These are phyloP conservation scores for Heterococcus sp. DNA, from an alignment of 108 stramenopile genomes.

Conservation along the genomic window DNA sequence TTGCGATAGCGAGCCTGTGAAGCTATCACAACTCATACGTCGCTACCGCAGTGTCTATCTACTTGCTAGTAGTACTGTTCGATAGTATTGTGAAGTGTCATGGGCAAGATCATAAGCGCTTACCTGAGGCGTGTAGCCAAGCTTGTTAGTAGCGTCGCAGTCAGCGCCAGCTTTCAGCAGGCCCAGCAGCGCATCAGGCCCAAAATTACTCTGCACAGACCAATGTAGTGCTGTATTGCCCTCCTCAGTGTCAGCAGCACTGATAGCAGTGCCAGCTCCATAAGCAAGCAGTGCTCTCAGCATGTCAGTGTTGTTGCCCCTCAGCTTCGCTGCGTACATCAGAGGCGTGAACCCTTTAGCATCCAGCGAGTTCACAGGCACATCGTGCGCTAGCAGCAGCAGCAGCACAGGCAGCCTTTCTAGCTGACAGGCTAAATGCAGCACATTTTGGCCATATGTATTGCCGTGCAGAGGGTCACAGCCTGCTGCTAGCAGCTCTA, in stretches of 20 bases:
- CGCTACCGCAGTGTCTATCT: too few species aligned
- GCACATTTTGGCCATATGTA: slow-evolving; percentile 30
- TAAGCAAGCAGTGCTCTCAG: slow-evolving; percentile 7
- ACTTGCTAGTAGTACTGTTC: too few species aligned
- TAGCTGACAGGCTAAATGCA: slow-evolving; percentile 24
- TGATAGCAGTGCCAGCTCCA: slow-evolving; percentile 6
- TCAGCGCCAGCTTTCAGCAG: slow-evolving; percentile 19
- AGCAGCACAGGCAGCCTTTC: slow-evolving; percentile 6
- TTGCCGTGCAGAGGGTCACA: slow-evolving; percentile 25
- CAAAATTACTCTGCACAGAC: slow-evolving; percentile 10
- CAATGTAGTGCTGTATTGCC: slow-evolving; percentile 36
- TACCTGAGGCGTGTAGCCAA: slow-evolving; percentile 11
- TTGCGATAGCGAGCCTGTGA: too few species aligned
- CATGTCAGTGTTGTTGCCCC: slow-evolving; percentile 15
- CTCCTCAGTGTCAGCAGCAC: slow-evolving; percentile 16
- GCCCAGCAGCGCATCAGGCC: not conserved
- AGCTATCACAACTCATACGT: too few species aligned
- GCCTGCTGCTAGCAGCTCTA: slow-evolving; percentile 12
- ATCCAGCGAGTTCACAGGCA: slow-evolving; percentile 8
- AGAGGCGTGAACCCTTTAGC: slow-evolving; percentile 35
- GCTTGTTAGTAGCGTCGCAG: slow-evolving; percentile 5
- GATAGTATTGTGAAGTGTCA: too few species aligned
- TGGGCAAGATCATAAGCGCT: too few species aligned
- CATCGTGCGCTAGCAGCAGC: slow-evolving; percentile 21
- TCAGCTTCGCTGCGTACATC: slow-evolving; percentile 35